Base-by-base conservation (phyloP, 2,329 filamentous ascomycete genomes). In the Alternaria infectoria region DNA sequence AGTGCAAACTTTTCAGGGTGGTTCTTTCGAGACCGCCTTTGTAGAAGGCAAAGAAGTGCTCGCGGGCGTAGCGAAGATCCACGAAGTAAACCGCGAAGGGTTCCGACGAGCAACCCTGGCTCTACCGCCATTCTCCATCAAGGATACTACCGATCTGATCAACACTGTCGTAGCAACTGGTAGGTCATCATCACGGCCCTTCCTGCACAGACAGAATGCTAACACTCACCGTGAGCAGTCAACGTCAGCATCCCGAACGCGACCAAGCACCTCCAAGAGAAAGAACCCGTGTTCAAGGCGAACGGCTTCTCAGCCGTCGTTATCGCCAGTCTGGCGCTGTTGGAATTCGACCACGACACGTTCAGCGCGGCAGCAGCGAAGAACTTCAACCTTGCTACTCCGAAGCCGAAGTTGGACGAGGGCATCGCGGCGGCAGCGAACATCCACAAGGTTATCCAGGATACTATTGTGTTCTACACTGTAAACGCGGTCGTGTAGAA, bases 261-360 rank as follows among this genome's bases (percentile, higher is more conserved):
- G 13, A 67, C 61, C 2, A 3, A 45, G 47, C 61, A 65, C 40
- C 36, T 71, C 5, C 58, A 66, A 17, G 59, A 60, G 13, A 70
- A 71, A 30, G 50, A 61, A 3, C 25, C 61, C 0, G 59, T 49
- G 5, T 69, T 68, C 59, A 69, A 64, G 50, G 46, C 63, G n/a
- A 59, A 67, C 8, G 46, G 56, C 5, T 45, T 69, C 11, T 26
- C 47, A 2, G 40, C 59, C 0, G 45, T 62, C 2, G 63, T 71
- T 3, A 63, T 71, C 30, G 68, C 68, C 2, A 70, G 68, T 55
- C 19, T 70, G 30, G 46, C 58, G 11, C 46, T 71, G 19, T 17
- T 71, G 56, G 44, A 68, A 30, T 59, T 32, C 11, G 68, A 71
- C 49, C 69, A 71, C 46, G 69, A 71, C 23, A 63, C 64, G 12